Percentiles rank a stretch among this genome's conserved stretches.
Conservation (phyloP, 768 basidiomycete species). For the Termitomyces sp. region DNA sequence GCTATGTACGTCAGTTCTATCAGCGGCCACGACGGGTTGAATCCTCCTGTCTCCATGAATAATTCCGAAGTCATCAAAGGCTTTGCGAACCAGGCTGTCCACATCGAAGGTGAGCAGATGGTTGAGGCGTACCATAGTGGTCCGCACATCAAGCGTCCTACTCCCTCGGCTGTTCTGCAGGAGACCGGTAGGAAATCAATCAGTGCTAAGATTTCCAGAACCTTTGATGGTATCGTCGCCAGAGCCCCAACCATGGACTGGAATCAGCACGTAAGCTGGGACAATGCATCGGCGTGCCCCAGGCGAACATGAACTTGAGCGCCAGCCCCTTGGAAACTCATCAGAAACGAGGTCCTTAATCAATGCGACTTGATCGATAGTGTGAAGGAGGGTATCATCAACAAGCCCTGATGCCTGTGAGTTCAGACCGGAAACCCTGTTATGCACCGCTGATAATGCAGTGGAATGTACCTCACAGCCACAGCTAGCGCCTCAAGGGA, state of each 20-base stretch:
- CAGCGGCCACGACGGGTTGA: slow-evolving; percentile 7
- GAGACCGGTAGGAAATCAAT: slow-evolving; percentile 7
- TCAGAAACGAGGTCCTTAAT: not conserved
- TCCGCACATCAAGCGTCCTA: slow-evolving; percentile 2
- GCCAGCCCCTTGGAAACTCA: not conserved
- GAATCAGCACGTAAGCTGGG: not conserved
- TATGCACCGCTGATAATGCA: not conserved
- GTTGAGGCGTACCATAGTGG: slow-evolving; percentile 7
- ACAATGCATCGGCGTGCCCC: not conserved
- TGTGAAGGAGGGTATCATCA: slow-evolving; percentile 1
- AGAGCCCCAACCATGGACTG: slow-evolving; percentile 5
- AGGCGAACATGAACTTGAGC: not conserved
- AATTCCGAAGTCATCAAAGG: slow-evolving; percentile 12
- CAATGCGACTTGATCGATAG: not conserved
- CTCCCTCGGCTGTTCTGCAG: slow-evolving; percentile 12
- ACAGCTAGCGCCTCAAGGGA: not conserved
- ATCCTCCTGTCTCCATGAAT: not conserved
- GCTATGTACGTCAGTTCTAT: slow-evolving; percentile 6
- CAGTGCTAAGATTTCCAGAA: not conserved
- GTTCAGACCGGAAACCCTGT: not conserved
- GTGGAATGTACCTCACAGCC: not conserved
- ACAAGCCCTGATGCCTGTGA: not conserved
- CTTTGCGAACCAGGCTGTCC: slow-evolving; percentile 5
- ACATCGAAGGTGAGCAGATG: slow-evolving; percentile 14
- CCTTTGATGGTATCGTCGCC: slow-evolving; percentile 10